phyloP scores from a whole-genome alignment of 2,329 filamentous ascomycete genomes.

The Geosmithia flava region DNA sequence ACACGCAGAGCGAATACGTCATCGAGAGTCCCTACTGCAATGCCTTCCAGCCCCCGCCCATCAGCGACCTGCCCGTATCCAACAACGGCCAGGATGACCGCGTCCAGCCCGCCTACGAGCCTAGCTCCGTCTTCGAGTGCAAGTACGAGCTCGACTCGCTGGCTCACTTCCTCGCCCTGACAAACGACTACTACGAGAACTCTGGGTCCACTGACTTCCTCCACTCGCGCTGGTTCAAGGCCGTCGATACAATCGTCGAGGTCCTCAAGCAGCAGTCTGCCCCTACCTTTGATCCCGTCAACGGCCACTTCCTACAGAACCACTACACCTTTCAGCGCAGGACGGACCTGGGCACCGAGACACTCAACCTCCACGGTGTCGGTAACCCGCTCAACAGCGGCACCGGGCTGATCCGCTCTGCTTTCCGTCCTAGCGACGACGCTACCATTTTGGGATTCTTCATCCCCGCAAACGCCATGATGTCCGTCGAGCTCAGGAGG shows the following conservation, averaged over 20 bases:
- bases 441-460: constrained; percentile 90
- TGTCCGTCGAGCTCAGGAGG: constrained; percentile 75
- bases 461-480: constrained; percentile 93
- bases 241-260: constrained; percentile 59
- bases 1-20: constrained; percentile 90
- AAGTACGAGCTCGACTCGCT: constrained; percentile 98
- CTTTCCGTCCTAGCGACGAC: constrained; percentile 91
- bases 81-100: constrained; percentile 71
- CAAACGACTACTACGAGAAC: constrained; percentile 75
- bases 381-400: constrained; percentile 84
- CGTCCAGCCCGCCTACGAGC: constrained; percentile 82
- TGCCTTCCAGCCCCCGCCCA: constrained; percentile 88
- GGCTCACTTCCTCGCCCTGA: constrained; percentile 76
- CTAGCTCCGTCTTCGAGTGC: constrained; percentile 83
- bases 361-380: constrained; percentile 65
- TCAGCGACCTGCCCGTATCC: constrained; percentile 59
- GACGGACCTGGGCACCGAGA: constrained; percentile 80
- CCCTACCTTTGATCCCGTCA: constrained; percentile 64
- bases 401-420: constrained; percentile 78
- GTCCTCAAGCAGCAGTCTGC: constrained; percentile 69
- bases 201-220: constrained; percentile 71
- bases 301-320: constrained; percentile 54
- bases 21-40: constrained; percentile 96
- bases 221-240: constrained; percentile 64
- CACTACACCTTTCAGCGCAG: constrained; percentile 77